These are phyloP conservation scores for Perkinsus marinus DNA, from an alignment of 169 alveolate species.

Conservation along the genomic window DNA sequence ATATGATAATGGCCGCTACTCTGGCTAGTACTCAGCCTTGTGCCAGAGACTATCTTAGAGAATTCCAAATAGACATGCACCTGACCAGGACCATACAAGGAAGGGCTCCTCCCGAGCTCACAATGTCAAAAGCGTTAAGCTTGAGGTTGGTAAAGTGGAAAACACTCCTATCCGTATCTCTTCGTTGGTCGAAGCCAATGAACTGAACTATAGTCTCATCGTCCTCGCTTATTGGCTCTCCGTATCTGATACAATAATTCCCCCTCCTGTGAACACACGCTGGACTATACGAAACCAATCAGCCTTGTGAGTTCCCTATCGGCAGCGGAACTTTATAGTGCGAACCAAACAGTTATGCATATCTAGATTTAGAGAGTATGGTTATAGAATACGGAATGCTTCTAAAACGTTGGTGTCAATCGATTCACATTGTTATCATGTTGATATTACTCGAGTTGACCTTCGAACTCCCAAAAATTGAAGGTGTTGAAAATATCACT, in stretches of 20 bases:
- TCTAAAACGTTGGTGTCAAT: too few species aligned
- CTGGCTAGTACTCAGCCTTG: not conserved
- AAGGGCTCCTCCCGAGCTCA: not conserved
- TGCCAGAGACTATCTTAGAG: not conserved
- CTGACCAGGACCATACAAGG: not conserved
- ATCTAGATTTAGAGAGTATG: too few species aligned
- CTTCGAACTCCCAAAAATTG: too few species aligned
- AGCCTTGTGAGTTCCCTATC: too few species aligned
- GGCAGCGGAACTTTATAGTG: too few species aligned
- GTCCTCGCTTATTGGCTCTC: not conserved
- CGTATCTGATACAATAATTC: not conserved
- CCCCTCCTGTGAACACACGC: too few species aligned
- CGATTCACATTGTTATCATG: too few species aligned
- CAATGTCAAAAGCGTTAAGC: not conserved
- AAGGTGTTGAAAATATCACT: too few species aligned
- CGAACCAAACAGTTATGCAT: too few species aligned
- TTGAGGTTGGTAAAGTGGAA: not conserved
- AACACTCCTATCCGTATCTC: not conserved
- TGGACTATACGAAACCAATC: too few species aligned
- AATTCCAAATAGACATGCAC: not conserved
- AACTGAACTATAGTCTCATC: not conserved
- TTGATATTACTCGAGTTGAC: too few species aligned
- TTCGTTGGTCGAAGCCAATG: not conserved
- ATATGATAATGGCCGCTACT: not conserved
- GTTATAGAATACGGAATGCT: too few species aligned